These are phyloP conservation scores for Penicillium thymicola DNA, from an alignment of 2,329 filamentous ascomycete species.

Conservation along the genomic window DNA sequence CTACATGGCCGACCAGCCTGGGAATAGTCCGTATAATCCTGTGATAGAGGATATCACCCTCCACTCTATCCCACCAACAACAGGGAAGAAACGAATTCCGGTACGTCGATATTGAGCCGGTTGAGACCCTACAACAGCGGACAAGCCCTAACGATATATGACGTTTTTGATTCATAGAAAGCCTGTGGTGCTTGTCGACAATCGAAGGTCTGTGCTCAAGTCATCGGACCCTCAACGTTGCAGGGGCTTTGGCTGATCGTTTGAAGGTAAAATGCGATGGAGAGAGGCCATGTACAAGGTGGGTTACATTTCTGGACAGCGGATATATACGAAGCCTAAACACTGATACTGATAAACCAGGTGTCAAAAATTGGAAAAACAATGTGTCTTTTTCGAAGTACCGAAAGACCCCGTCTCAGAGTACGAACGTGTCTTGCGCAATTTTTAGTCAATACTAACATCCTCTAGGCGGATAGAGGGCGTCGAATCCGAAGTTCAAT, in stretches of 20 bases:
- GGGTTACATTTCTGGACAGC: not conserved
- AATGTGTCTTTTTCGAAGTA: constrained; percentile 37
- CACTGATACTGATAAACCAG: constrained; percentile 4
- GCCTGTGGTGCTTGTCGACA: constrained; percentile 39
- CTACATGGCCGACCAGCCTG: not conserved
- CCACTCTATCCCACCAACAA: constrained; percentile 20
- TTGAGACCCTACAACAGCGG: not conserved
- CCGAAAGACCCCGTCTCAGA: constrained; percentile 31
- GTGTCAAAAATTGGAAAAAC: constrained; percentile 35
- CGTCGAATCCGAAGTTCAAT: constrained; percentile 33
- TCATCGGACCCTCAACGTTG: not conserved
- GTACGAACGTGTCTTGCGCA: constrained; percentile 17
- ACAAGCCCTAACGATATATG: not conserved
- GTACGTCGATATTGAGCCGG: constrained; percentile 18
- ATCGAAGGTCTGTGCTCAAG: constrained; percentile 30
- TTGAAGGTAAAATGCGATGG: constrained; percentile 38
- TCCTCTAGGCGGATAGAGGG: constrained; percentile 29
- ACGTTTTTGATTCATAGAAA: constrained; percentile 25
- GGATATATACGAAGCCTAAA: not conserved
- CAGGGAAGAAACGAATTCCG: constrained; percentile 38
- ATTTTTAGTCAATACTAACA: not conserved
- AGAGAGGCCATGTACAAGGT: constrained; percentile 38
- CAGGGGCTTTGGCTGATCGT: not conserved
- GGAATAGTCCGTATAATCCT: not conserved
- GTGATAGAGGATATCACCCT: constrained; percentile 24